Conservation (phyloP, 768 basidiomycete species). For the Sutorius australiensis region DNA sequence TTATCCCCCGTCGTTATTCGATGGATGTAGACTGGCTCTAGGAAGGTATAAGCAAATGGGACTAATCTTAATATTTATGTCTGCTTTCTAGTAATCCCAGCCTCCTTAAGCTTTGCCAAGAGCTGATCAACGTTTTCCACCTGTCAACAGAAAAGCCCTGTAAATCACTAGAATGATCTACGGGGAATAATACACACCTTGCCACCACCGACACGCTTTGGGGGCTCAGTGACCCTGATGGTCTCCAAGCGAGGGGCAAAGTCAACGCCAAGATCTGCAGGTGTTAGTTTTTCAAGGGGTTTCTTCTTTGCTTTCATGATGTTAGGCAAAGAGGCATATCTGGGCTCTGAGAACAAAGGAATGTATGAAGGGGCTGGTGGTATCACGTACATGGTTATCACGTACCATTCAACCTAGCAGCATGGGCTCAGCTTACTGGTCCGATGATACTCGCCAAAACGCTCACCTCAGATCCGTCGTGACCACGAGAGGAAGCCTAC, state of each 20-base stretch:
- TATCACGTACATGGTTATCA: background rate
- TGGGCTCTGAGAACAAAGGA: constrained; percentile 60
- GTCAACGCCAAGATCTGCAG: constrained; percentile 80
- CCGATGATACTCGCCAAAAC: background rate
- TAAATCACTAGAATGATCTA: background rate
- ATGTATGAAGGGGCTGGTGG: background rate
- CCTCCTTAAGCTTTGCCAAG: constrained; percentile 83
- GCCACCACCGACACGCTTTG: constrained; percentile 83
- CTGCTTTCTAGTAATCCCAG: constrained; percentile 48
- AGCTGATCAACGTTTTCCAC: constrained; percentile 87
- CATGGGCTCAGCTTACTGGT: background rate
- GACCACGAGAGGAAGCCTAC: constrained; percentile 76
- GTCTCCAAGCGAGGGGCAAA: constrained; percentile 80
- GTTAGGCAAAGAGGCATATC: constrained; percentile 95
- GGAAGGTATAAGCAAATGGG: background rate
- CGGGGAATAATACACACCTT: constrained; percentile 53
- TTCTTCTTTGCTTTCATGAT: constrained; percentile 99
- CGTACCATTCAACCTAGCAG: constrained; percentile 67
- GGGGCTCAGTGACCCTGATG: constrained; percentile 85
- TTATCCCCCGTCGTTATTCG: background rate
- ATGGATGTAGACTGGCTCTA: background rate
- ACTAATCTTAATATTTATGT: constrained; percentile 10
- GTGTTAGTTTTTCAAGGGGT: constrained; percentile 76
- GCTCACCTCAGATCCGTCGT: constrained; percentile 90
- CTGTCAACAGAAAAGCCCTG: constrained; percentile 28